phyloP scores from a whole-genome alignment of 73 alveolate genomes.

The Symbiodinium pilosum region DNA sequence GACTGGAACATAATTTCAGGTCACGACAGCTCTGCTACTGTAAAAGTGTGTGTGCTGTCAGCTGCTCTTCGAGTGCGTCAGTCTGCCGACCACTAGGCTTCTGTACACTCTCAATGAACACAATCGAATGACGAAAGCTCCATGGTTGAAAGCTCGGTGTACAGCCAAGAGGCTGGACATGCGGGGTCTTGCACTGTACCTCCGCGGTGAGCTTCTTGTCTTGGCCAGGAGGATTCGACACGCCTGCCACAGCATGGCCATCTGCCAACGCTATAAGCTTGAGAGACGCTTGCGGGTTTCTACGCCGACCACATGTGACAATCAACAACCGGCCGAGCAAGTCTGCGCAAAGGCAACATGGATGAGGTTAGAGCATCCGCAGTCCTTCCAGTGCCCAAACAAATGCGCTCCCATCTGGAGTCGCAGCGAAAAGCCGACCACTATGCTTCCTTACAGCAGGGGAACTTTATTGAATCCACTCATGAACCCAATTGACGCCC shows the following conservation, averaged over 20 bases:
- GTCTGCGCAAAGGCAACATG: too few species aligned
- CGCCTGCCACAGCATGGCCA: neutral
- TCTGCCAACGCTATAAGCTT: neutral
- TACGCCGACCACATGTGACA: too few species aligned
- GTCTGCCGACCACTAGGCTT: neutral
- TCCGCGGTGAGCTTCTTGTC: conserved; percentile 10
- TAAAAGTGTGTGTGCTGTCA: too few species aligned
- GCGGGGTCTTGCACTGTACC: conserved; percentile 28
- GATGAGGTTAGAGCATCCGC: too few species aligned
- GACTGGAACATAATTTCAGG: too few species aligned
- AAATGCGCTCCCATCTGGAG: conserved; percentile 5
- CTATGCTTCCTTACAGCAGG: neutral
- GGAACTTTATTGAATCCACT: too few species aligned
- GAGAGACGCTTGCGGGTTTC: too few species aligned
- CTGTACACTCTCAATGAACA: neutral
- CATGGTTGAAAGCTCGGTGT: too few species aligned
- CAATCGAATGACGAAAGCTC: neutral
- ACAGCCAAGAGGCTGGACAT: neutral
- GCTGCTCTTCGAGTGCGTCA: too few species aligned
- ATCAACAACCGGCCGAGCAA: too few species aligned
- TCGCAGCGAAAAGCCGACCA: neutral
- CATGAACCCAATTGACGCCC: too few species aligned
- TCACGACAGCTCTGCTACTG: too few species aligned
- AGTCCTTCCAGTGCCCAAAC: conserved; percentile 21
- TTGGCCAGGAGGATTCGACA: neutral